Conservation (phyloP, 2,329 filamentous ascomycete species). For the Colletotrichum salicis region DNA sequence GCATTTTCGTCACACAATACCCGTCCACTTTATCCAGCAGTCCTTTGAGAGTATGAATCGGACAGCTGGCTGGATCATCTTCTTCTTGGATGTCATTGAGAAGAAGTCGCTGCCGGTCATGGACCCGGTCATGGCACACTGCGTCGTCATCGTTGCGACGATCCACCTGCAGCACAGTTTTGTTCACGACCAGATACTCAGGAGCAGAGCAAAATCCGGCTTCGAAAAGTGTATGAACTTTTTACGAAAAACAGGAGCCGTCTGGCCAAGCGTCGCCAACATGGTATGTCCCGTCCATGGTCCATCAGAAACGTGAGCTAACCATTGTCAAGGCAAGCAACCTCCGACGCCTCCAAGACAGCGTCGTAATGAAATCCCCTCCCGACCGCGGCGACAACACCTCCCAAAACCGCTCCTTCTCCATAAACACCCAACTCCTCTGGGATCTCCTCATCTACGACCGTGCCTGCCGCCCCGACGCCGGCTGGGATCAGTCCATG, state of each 20-base stretch:
- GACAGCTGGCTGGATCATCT: slow-evolving; percentile 64
- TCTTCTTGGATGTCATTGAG: slow-evolving; percentile 59
- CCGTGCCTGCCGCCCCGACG: slow-evolving; percentile 42
- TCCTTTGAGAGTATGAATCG: slow-evolving; percentile 62
- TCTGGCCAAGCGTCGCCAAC: slow-evolving; percentile 40
- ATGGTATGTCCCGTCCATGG: slow-evolving; percentile 38
- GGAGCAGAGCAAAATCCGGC: slow-evolving; percentile 39
- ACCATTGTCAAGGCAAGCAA: slow-evolving; percentile 37
- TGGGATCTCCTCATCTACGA: slow-evolving; percentile 51
- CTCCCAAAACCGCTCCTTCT: slow-evolving; percentile 35
- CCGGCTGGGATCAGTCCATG: slow-evolving; percentile 39
- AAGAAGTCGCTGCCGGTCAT: slow-evolving; percentile 54
- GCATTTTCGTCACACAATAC: slow-evolving; percentile 62
- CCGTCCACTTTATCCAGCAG: slow-evolving; percentile 65
- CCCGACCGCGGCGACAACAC: neutral
- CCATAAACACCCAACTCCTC: slow-evolving; percentile 48
- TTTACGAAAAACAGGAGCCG: slow-evolving; percentile 38
- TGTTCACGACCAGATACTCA: slow-evolving; percentile 42
- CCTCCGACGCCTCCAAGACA: slow-evolving; percentile 45
- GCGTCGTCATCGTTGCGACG: slow-evolving; percentile 62
- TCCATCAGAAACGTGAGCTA: no score
- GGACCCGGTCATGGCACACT: slow-evolving; percentile 50
- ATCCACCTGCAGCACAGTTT: slow-evolving; percentile 66
- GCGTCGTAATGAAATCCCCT: slow-evolving; percentile 38
- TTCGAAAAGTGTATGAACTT: slow-evolving; percentile 44